phyloP scores from a whole-genome alignment of 306 rosid genomes.

The Prunus campanulata region DNA sequence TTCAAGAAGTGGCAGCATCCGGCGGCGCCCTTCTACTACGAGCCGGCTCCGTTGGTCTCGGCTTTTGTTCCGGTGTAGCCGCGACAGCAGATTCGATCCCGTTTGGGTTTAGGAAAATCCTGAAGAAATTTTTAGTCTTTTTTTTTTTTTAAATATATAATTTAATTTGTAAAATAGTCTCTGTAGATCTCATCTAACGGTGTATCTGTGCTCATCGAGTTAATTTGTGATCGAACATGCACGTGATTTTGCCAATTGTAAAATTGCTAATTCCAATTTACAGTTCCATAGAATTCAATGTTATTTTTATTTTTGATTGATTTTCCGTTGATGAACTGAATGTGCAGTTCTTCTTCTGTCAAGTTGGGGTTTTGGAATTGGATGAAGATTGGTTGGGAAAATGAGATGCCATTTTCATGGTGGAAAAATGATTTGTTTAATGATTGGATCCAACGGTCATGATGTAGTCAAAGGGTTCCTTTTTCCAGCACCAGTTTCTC shows the following conservation, averaged over 20 bases:
- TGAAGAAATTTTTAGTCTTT: neutral
- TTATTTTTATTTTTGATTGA: neutral
- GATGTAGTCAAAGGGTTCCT: neutral
- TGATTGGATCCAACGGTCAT: neutral
- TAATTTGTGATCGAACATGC: neutral
- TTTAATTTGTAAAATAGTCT: neutral
- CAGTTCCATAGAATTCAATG: neutral
- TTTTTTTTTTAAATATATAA: neutral
- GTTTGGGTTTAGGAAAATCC: neutral
- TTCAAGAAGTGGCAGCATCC: slow-evolving; percentile 94
- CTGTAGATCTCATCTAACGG: slow-evolving; percentile 13
- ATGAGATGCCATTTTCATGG: slow-evolving; percentile 1
- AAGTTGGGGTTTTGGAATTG: neutral
- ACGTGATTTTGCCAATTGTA: slow-evolving; percentile 13
- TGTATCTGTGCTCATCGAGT: neutral
- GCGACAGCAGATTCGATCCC: neutral
- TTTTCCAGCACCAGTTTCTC: neutral
- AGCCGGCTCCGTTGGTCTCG: slow-evolving; percentile 41
- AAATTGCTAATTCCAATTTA: neutral
- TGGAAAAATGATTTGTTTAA: neutral
- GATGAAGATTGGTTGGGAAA: neutral
- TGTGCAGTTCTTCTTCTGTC: no score
- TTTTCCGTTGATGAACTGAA: neutral
- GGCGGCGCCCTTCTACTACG: slow-evolving; percentile 88
- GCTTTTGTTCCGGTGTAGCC: slow-evolving; percentile 60